Evolutionary conservation across 2,329 filamentous ascomycete genomes (phyloP).

Genomic region (Aspergillus arachidicola): DNA sequence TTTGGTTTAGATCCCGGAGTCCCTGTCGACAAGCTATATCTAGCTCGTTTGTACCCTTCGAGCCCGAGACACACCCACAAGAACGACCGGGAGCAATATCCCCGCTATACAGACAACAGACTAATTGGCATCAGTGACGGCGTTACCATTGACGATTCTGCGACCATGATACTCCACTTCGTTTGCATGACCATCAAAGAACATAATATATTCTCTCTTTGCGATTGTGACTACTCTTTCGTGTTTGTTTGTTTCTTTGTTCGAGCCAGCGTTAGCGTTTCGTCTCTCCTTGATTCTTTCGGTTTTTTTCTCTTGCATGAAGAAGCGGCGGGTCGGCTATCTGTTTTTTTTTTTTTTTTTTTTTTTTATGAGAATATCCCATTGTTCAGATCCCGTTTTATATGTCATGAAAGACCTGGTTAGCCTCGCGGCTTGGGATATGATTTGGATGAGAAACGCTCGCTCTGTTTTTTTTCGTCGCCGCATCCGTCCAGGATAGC

Average conservation of each 20-base stretch:
- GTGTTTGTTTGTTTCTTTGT: conserved; percentile 9
- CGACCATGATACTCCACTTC: conserved; percentile 46
- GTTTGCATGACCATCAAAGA: conserved; percentile 36
- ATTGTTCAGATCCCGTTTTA: conserved; percentile 43
- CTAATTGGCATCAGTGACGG: conserved; percentile 57
- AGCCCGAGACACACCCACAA: conserved; percentile 46
- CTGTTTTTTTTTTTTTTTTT: conserved; percentile 41
- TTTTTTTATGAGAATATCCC: conserved; percentile 38
- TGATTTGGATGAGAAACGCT: conserved; percentile 46
- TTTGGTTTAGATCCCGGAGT: conserved; percentile 26
- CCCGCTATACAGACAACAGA: conserved; percentile 42
- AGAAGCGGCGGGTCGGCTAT: conserved; percentile 53
- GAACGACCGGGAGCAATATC: conserved; percentile 38
- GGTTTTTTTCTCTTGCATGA: conserved; percentile 39
- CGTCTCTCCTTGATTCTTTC: conserved; percentile 29
- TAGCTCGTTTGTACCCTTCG: conserved; percentile 31
- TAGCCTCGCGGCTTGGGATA: conserved; percentile 53
- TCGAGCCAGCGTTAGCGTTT: conserved; percentile 55
- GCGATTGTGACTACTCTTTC: not conserved
- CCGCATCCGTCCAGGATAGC: conserved; percentile 21
- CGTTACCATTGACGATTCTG: conserved; percentile 54
- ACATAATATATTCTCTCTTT: conserved; percentile 41
- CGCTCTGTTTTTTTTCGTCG: conserved; percentile 36
- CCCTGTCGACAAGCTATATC: conserved; percentile 18
- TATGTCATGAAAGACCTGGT: conserved; percentile 52